These are phyloP conservation scores for Bipolaris sorokiniana DNA, from an alignment of 2,329 filamentous ascomycete genomes.

Conservation along the genomic window DNA sequence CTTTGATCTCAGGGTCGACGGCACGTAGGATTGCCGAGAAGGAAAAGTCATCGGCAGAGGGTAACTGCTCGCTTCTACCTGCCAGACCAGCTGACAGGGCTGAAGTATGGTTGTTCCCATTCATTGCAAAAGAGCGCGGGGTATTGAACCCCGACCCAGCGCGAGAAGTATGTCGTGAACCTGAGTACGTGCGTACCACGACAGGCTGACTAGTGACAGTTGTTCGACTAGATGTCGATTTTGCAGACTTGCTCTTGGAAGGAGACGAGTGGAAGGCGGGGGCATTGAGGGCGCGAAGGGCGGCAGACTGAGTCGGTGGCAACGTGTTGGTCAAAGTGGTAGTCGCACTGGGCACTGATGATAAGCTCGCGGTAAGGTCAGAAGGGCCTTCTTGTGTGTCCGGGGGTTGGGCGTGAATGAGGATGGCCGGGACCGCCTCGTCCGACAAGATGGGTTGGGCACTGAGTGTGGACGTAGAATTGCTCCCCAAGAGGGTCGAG, in stretches of 20 bases:
- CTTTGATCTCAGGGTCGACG: slow-evolving; percentile 64
- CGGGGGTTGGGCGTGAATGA: slow-evolving; percentile 39
- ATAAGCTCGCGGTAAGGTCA: slow-evolving; percentile 42
- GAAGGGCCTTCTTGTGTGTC: slow-evolving; percentile 36
- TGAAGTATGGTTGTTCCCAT: slow-evolving; percentile 32
- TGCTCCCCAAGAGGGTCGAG: slow-evolving; percentile 41
- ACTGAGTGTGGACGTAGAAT: slow-evolving; percentile 26
- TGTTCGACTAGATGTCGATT: slow-evolving; percentile 47
- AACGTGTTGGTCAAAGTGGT: slow-evolving; percentile 47
- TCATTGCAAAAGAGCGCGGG: slow-evolving; percentile 44
- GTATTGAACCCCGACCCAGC: slow-evolving; percentile 42
- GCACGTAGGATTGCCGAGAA: slow-evolving; percentile 63
- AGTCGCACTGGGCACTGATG: slow-evolving; percentile 45
- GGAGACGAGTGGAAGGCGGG: slow-evolving; percentile 46
- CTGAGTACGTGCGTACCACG: slow-evolving; percentile 52
- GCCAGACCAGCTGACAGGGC: slow-evolving; percentile 41
- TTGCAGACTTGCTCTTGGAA: slow-evolving; percentile 42
- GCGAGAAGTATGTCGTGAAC: slow-evolving; percentile 42
- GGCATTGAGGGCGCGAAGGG: slow-evolving; percentile 48
- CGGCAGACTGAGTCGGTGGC: slow-evolving; percentile 46
- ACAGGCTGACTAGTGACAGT: slow-evolving; percentile 53
- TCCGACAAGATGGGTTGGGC: slow-evolving; percentile 20
- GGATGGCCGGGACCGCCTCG: slow-evolving; percentile 31
- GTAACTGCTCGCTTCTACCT: slow-evolving; percentile 42
- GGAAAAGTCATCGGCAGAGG: slow-evolving; percentile 60